Base-by-base conservation (phyloP, 176 grass and related monocot species). In the Tillandsia leiboldiana region DNA sequence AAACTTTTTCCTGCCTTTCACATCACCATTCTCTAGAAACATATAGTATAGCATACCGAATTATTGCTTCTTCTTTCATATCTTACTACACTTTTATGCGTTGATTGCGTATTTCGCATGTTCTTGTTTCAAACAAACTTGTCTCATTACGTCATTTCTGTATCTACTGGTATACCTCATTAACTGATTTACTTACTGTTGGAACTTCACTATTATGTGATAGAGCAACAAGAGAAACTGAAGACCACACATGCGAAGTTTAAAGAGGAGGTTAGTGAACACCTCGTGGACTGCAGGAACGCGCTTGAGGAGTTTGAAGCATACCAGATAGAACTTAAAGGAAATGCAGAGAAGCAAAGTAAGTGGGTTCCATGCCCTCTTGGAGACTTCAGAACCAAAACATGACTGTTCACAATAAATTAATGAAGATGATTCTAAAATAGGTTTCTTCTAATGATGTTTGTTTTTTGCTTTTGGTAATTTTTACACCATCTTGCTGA, bases 211-310 rank as follows among this genome's bases (percentile, higher is more conserved):
- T 42, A 42, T 42, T 7, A 7, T 42, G 33, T 66, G 57, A 28
- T 58, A 97, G 94, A 90, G 69, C 84, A 97, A 82, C 79, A 88
- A 79, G 82, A 87, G 52, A 87, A 83, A 53, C 66, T 97, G 75
- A 87, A 70, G 52, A 28, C 79, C 81, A 79, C 93, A 63, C 86
- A 93, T 75, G 84, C 85, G 47, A 97, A 90, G 79, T 93, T 87
- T 72, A 90, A 83, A 79, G 84, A 92, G 74, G 89, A 92, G 71
- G 77, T 93, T 22, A 81, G 81, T 72, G 83, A 90, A 51, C 90
- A 90, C 58, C 74, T 97, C 49, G 57, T 83, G 49, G 75, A 67
- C 62, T 97, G 89, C 75, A 85, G n/a, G 74, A 85, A 33, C 49
- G 87, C 87, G 67, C 72, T 97, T 15, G 29, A 85, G 71, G 74